Base-by-base conservation (phyloP, 106 monocot species). In the Ottelia alismoides region DNA sequence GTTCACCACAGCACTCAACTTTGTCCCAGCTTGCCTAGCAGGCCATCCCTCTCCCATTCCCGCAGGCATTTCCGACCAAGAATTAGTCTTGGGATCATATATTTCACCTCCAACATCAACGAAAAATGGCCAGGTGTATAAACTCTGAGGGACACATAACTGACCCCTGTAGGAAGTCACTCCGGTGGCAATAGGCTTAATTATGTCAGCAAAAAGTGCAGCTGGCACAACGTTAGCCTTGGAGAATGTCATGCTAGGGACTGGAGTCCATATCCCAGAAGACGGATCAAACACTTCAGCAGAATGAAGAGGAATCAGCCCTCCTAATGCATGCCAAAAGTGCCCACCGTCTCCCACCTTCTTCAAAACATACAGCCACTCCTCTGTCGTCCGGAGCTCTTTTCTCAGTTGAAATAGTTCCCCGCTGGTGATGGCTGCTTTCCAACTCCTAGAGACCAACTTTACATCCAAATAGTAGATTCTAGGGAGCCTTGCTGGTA, bases 11-110 rank as follows among this genome's bases (percentile, higher is more conserved):
- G 79, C 75, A 75, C 85, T 76, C 56, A 90, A 45, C 47, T 98
- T 90, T 0, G 85, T 82, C 27, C 85, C 98, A 22, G 85, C 85
- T 53, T 85, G 98, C 48, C 61, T 70, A 1, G 85, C 82, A n/a
- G 98, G 98, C 90, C 98, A 98, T 3, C 85, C 90, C 23, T 90
- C 82, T 24, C 98, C 96, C 82, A 98, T 89, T n/a, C 98, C 98
- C 45, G 64, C 53, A 2, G 85, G 77, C 90, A 98, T 98, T 31
- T 85, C 79, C 3, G 44, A 20, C 98, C 85, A 98, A 18, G 67
- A 57, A 58, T 82, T 55, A 0, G 65, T 73, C 30, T 71, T 67
- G 16, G 90, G 86, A 25, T 90, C 78, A 53, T 90, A 98, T n/a
- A 90, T 73, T 55, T 86, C 82, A 18, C 98, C 90, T 27, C 98